These are phyloP conservation scores for Annulohypoxylon moriforme DNA, from an alignment of 495 filamentous ascomycete genomes.

Conservation along the genomic window DNA sequence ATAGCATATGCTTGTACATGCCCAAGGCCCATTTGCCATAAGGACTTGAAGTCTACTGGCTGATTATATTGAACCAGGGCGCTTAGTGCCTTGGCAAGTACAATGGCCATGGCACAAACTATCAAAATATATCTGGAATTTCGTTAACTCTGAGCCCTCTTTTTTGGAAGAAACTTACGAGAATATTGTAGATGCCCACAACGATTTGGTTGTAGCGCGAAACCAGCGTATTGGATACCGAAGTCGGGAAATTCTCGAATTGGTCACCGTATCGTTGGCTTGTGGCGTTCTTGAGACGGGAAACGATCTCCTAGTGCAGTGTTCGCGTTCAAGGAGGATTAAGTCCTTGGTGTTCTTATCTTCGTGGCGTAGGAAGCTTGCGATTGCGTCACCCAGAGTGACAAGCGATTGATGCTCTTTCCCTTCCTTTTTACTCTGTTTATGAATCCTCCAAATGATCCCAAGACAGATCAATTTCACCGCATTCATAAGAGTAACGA, in stretches of 20 bases:
- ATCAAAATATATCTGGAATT: neutral
- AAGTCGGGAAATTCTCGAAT: neutral
- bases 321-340: neutral
- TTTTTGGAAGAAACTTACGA: neutral
- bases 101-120: neutral
- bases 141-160: neutral
- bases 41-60: neutral
- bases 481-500: neutral
- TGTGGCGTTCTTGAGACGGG: neutral
- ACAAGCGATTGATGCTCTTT: neutral
- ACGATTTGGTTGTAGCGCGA: neutral
- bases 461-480: neutral
- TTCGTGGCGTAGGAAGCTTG: neutral
- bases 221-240: neutral
- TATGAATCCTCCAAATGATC: neutral
- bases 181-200: neutral
- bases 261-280: neutral
- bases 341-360: neutral
- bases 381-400: neutral
- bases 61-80: neutral
- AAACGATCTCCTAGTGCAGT: neutral
- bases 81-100: neutral
- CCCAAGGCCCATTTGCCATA: neutral
- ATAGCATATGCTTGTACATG: neutral
- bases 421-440: neutral